Conservation (phyloP, 805 yeast genomes). For the Kluyveromyces aestuarii region DNA sequence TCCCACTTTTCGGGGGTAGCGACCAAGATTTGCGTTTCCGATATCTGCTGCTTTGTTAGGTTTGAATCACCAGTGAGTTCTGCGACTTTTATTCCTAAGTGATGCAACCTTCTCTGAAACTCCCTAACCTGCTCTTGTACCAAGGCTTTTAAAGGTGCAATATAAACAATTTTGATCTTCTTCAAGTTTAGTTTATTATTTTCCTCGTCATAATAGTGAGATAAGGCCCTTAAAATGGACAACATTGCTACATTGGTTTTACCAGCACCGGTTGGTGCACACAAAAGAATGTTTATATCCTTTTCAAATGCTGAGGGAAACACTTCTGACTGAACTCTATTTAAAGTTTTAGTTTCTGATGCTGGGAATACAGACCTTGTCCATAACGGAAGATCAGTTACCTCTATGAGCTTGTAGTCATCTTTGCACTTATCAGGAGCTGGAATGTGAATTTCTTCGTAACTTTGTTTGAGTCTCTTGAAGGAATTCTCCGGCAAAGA, state of each 20-base stretch:
- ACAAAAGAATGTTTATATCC: slow-evolving; percentile 66
- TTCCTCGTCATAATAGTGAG: slow-evolving; percentile 37
- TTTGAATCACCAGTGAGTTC: slow-evolving; percentile 90
- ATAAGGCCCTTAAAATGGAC: slow-evolving; percentile 55
- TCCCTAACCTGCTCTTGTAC: slow-evolving; percentile 93
- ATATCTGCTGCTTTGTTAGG: slow-evolving; percentile 64
- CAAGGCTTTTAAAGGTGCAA: slow-evolving; percentile 89
- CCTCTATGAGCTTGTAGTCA: slow-evolving; percentile 39
- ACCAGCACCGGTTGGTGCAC: slow-evolving; percentile 99
- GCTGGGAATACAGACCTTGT: slow-evolving; percentile 66
- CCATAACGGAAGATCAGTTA: slow-evolving; percentile 71
- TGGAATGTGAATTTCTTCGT: slow-evolving; percentile 90
- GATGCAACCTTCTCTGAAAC: slow-evolving; percentile 57
- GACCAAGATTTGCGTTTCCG: slow-evolving; percentile 72
- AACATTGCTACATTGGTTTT: slow-evolving; percentile 95
- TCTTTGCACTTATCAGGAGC: slow-evolving; percentile 53
- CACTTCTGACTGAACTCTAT: slow-evolving; percentile 76
- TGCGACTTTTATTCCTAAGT: slow-evolving; percentile 61
- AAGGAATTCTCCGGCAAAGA: slow-evolving; percentile 77
- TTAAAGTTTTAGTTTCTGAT: slow-evolving; percentile 55
- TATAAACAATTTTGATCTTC: slow-evolving; percentile 70
- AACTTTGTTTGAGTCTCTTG: slow-evolving; percentile 59
- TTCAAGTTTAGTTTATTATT: slow-evolving; percentile 44
- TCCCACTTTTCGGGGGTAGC: slow-evolving; percentile 99
- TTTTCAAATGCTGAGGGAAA: slow-evolving; percentile 66